Conservation (phyloP, 371 early-diverging fungal genomes). For the Encephalitozoon intestinalis region DNA sequence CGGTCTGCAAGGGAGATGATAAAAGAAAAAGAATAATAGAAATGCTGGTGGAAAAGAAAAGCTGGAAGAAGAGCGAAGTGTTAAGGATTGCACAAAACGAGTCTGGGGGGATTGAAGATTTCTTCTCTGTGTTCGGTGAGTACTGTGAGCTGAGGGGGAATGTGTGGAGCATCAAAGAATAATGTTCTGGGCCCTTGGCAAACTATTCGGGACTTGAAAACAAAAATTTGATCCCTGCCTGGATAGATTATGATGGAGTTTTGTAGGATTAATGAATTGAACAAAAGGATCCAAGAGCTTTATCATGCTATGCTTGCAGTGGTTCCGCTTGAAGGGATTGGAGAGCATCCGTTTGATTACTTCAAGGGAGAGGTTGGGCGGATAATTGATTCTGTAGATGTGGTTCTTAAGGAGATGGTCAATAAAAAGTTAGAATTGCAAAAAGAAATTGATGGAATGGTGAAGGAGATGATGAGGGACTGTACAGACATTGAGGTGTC, state of each 20-base stretch:
- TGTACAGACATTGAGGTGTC: neutral
- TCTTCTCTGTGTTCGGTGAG: neutral
- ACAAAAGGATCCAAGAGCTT: constrained; percentile 14
- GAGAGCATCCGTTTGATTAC: constrained; percentile 21
- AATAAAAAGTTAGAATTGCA: neutral
- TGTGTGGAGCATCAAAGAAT: neutral
- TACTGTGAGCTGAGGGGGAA: neutral
- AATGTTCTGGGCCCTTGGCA: neutral
- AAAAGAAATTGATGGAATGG: neutral
- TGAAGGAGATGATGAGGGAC: neutral
- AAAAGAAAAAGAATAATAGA: neutral
- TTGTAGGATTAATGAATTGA: neutral
- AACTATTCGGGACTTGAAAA: neutral
- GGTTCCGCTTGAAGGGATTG: constrained; percentile 18
- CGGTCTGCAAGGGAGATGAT: neutral
- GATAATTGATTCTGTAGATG: neutral
- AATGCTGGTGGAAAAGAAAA: neutral
- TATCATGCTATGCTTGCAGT: neutral
- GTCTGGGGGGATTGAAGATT: neutral
- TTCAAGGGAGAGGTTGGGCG: constrained; percentile 12
- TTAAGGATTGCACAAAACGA: constrained; percentile 6
- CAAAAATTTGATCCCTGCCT: constrained; percentile 7
- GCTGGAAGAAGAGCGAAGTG: neutral
- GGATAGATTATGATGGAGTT: neutral
- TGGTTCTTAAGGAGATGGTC: neutral